Evolutionary conservation across 495 filamentous ascomycete species (phyloP), one percentile per base, ranked within the genome.

Genomic region (Penicillium atrosanguineum): DNA sequence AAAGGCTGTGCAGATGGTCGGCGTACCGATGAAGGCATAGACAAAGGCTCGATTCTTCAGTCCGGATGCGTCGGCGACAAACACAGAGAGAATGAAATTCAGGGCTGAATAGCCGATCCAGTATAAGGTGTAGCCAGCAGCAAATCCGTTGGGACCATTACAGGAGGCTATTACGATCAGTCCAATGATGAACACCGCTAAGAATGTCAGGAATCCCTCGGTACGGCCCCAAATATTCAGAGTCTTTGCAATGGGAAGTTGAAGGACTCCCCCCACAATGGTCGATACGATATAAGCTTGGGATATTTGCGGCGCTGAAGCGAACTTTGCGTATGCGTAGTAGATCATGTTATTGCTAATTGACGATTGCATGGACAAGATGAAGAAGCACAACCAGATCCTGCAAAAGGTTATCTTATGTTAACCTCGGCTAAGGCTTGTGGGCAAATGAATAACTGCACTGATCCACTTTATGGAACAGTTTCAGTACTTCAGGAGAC

Each of bases 211-310:
- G 53, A 85, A 83, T 19, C 70, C 74, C 50, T 78, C 65, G 60
- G 78, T 44, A 57, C 81, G 58, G 34, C 85, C 85, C 75, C 79
- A 87, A 29, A 85, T 67, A 60, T 87, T 84, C 38, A 87, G 67
- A 42, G 85, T 69, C 64, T 87, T 86, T 39, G 84, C 85, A 16
- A 85, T 69, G 4, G 84, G 77, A 26, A 87, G 71, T 56, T 84
- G 82, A 36, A 78, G 62, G 39, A 87, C 71, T 49, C 84, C 85
- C 39, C 79, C 80, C 48, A 88, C 77, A 45, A 88, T 83, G 67
- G 48, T 70, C 21, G 61, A 50, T 15, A 72, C 11, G 41, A 72
- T 64, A 38, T 44, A 54, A 7, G 68, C 61, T 4, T 61, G 62
- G n/a, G 62, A 61, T 9, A 67, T 59, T 38, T 67, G 59, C n/a